These are phyloP conservation scores for Populus tremula DNA, from an alignment of 345 rosid genomes.

Conservation along the genomic window DNA sequence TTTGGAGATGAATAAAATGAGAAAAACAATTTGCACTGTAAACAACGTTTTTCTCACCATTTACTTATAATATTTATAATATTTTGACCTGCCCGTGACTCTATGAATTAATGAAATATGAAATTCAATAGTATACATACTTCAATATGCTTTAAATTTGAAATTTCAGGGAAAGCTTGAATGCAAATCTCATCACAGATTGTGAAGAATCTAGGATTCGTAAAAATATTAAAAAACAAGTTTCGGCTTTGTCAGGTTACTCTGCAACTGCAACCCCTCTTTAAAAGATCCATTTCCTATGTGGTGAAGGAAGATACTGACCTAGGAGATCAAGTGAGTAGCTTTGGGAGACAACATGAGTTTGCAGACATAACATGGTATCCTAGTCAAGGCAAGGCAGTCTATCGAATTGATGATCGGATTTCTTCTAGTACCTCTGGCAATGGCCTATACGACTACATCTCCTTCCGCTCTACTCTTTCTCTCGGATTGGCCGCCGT, in stretches of 20 bases:
- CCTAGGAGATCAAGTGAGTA: constrained; percentile 41
- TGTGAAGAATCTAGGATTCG: too few relatives aligned
- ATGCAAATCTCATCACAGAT: too few relatives aligned
- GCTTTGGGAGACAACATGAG: constrained; percentile 59
- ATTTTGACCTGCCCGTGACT: too few relatives aligned
- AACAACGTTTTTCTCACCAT: too few relatives aligned
- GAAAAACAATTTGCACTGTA: too few relatives aligned
- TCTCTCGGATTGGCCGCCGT: constrained; percentile 26
- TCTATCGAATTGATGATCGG: constrained; percentile 66
- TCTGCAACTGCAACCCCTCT: constrained; percentile 53
- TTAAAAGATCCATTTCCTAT: constrained; percentile 62
- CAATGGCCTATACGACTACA: constrained; percentile 50
- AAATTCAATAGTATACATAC: too few relatives aligned
- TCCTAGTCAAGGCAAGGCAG: constrained; percentile 59
- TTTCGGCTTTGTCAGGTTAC: constrained; percentile 39
- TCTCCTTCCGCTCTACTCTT: constrained; percentile 51
- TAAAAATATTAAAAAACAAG: too few relatives aligned
- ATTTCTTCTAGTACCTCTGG: constrained; percentile 38
- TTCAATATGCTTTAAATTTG: too few relatives aligned
- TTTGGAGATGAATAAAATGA: too few relatives aligned
- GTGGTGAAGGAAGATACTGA: constrained; percentile 37
- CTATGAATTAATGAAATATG: too few relatives aligned
- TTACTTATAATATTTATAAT: too few relatives aligned
- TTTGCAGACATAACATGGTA: constrained; percentile 72
- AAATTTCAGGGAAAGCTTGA: too few relatives aligned